phyloP scores from a whole-genome alignment of 257 asterid species.

The Gardenia jasminoides region DNA sequence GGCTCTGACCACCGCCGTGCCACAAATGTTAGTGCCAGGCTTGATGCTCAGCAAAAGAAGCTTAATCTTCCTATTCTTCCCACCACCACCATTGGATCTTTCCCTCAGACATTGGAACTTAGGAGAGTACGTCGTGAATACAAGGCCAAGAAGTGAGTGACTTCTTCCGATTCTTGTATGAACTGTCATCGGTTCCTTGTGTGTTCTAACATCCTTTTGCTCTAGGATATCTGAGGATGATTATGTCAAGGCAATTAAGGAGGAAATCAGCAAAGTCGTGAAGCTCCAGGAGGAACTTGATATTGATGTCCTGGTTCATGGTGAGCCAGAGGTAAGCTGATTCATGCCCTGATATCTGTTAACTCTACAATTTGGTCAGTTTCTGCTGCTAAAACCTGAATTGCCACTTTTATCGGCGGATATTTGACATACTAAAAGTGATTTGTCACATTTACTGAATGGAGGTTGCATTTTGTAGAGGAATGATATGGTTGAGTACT shows the following conservation, averaged over 20 bases:
- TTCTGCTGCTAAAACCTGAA: neutral
- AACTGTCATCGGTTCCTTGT: neutral
- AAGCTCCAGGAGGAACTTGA: constrained; percentile 98
- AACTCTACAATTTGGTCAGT: too few species aligned
- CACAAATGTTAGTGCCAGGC: constrained; percentile 88
- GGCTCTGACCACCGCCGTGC: constrained; percentile 99
- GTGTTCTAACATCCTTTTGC: constrained; percentile 19
- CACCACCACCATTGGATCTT: constrained; percentile 96
- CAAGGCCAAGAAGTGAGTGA: constrained; percentile 85
- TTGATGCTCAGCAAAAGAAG: constrained; percentile 94
- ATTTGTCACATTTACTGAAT: neutral
- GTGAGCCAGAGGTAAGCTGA: constrained; percentile 93
- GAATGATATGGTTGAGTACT: constrained; percentile 99
- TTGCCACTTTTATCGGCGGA: neutral
- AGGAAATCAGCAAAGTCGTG: constrained; percentile 91
- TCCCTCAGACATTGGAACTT: constrained; percentile 92
- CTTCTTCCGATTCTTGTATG: constrained; percentile 2
- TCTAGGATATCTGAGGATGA: constrained; percentile 89
- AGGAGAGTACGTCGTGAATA: constrained; percentile 97
- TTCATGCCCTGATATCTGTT: neutral
- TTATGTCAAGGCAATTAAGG: constrained; percentile 70
- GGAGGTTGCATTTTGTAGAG: constrained; percentile 51
- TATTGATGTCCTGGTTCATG: constrained; percentile 96
- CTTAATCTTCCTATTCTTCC: constrained; percentile 97
- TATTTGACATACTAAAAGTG: neutral